Evolutionary conservation across 805 yeast genomes (phyloP), one percentile per base, ranked within the genome.

Genomic region (Wickerhamiella hasegawae): DNA sequence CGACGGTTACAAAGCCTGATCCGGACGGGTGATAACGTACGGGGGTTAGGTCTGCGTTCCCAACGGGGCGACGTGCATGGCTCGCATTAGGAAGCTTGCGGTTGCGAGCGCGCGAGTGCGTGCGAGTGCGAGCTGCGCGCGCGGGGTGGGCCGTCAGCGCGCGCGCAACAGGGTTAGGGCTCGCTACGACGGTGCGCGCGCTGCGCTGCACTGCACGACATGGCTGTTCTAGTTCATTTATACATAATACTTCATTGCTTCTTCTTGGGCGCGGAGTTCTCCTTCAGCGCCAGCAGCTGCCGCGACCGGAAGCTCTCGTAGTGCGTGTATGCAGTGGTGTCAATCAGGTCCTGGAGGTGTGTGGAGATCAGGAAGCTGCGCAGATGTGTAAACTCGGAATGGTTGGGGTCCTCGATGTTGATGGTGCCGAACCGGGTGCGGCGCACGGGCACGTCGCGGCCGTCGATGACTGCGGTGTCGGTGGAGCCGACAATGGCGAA

Each of bases 401-500:
- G 97, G 37, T 77, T 71, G 36, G 82, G 84, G 60, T 90, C 94
- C 61, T 85, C 96, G 41, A 90, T 82, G 57, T 84, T 81, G 51
- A 87, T 78, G 14, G 78, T 68, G 18, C 96, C 96, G 94, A 95
- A 87, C 53, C 77, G 75, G 37, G 92, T 84, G 61, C 80, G 75
- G 61, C 97, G 76, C 34, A 95, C 95, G 49, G 87, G 77, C 31
- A 84, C 79, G 18, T 68, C 61, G 49, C 76, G 80, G 29, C 94
- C 95, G 50, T 76, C 73, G 36, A 79, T 65, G 36, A 72, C 69
- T 43, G 81, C 70, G 47, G 77, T 77, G 38, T 68, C 72, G 54
- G 83, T 92, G 10, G 94, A 77, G 30, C 97, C 98, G 38, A 85
- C 83, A 26, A 87, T 73, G 1, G 97, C 97, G 63, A 90, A 87